These are phyloP conservation scores for Hyphopichia buzzinii DNA, from an alignment of 1,139 yeast genomes.

Conservation along the genomic window DNA sequence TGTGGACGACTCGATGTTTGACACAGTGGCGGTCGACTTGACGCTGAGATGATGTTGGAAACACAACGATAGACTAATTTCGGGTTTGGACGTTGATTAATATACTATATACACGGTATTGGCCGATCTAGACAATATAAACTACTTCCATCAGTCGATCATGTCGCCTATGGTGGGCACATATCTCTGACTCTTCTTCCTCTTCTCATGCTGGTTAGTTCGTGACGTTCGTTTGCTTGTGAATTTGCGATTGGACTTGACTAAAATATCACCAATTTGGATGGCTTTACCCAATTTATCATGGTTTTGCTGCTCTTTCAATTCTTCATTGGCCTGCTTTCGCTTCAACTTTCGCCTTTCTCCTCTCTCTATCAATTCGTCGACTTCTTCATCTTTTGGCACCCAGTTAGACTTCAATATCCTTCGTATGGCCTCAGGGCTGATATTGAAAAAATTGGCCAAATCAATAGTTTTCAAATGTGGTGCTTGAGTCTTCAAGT, in stretches of 20 bases:
- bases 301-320: conserved; percentile 7
- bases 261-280: too few relatives aligned
- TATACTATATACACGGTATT: background rate
- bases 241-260: too few relatives aligned
- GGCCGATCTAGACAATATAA: background rate
- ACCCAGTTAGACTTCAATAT: conserved; percentile 76
- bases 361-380: conserved; percentile 48
- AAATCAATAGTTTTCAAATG: conserved; percentile 57
- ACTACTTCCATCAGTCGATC: conserved; percentile 10
- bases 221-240: too few relatives aligned
- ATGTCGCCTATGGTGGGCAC: conserved; percentile 14
- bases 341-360: conserved; percentile 22
- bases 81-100: too few relatives aligned
- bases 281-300: too few relatives aligned
- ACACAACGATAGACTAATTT: too few relatives aligned
- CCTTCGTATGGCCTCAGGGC: conserved; percentile 82
- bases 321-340: conserved; percentile 6
- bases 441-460: conserved; percentile 63
- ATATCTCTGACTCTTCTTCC: conserved; percentile 9
- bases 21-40: too few relatives aligned
- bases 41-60: background rate
- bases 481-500: conserved; percentile 57
- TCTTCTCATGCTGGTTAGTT: conserved; percentile 5
- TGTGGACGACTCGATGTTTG: too few relatives aligned
- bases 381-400: conserved; percentile 57